Evolutionary conservation across 2,329 filamentous ascomycete genomes (phyloP).

Genomic region (Penicillium sp.): DNA sequence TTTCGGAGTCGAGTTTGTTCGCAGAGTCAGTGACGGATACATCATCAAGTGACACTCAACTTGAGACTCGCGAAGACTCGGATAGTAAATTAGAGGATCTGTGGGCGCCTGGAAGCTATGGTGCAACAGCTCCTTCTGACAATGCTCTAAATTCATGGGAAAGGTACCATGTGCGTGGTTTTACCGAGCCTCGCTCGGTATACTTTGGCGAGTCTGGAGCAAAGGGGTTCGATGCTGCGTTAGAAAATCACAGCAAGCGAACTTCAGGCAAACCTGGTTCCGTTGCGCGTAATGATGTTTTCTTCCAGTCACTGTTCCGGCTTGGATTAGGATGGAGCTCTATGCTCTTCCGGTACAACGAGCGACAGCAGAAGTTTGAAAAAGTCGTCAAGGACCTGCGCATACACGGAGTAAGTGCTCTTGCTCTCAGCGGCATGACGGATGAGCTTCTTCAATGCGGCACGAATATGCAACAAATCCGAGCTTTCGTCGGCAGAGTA

Average conservation of each 20-base stretch:
- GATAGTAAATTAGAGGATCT: conserved; percentile 34
- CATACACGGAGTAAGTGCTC: conserved; percentile 57
- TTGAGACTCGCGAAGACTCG: conserved; percentile 28
- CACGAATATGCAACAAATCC: conserved; percentile 41
- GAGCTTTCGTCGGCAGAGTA: conserved; percentile 39
- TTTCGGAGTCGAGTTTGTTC: conserved; percentile 26
- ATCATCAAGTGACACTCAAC: conserved; percentile 26
- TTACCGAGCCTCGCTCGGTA: conserved; percentile 39
- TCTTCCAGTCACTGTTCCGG: conserved; percentile 46
- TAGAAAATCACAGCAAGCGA: conserved; percentile 33
- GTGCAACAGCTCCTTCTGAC: conserved; percentile 18
- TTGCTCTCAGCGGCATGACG: conserved; percentile 41
- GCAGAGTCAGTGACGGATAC: conserved; percentile 27
- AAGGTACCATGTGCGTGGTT: conserved; percentile 38
- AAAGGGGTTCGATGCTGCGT: conserved; percentile 45
- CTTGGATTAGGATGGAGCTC: conserved; percentile 52
- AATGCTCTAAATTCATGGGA: conserved; percentile 48
- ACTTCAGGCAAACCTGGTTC: conserved; percentile 32
- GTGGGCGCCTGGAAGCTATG: conserved; percentile 39
- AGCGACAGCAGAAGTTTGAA: conserved; percentile 40
- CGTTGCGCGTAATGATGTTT: conserved; percentile 42
- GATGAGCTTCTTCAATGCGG: conserved; percentile 42
- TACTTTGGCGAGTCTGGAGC: conserved; percentile 52
- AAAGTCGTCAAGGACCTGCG: conserved; percentile 50
- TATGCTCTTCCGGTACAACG: conserved; percentile 48